A percentile compares a stretch with the other conserved stretches of the same genome.
Evolutionary conservation across 352 stramenopile species (phyloP).

Genomic region (Globisporangium barbulae): DNA sequence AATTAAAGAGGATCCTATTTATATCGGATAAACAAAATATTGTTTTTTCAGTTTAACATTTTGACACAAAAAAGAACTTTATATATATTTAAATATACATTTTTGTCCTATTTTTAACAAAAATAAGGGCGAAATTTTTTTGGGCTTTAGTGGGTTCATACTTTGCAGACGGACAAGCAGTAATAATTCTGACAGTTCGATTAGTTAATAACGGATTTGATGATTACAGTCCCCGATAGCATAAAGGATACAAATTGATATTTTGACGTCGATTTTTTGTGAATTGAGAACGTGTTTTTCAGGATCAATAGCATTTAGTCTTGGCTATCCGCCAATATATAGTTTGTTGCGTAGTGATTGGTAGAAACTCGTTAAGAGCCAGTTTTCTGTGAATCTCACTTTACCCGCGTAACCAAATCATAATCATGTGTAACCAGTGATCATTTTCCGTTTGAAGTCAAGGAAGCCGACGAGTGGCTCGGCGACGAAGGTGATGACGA

Average conservation of each 20-base stretch:
- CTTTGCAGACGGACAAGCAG: too few species aligned
- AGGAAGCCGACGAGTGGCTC: not conserved
- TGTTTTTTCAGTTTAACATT: too few species aligned
- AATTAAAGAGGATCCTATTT: too few species aligned
- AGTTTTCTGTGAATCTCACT: not conserved
- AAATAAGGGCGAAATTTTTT: too few species aligned
- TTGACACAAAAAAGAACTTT: too few species aligned
- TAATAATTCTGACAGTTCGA: too few species aligned
- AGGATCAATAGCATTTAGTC: not conserved
- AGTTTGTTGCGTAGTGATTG: not conserved
- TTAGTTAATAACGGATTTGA: too few species aligned
- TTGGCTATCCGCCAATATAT: not conserved
- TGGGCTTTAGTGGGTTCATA: too few species aligned
- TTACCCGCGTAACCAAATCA: not conserved
- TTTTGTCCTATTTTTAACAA: too few species aligned
- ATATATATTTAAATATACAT: too few species aligned
- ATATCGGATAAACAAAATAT: too few species aligned
- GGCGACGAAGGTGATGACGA: not conserved
- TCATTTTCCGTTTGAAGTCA: not conserved
- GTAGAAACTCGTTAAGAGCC: not conserved
- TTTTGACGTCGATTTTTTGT: not conserved
- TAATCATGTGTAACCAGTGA: not conserved
- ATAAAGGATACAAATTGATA: slow-evolving; percentile 1
- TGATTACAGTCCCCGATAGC: not conserved
- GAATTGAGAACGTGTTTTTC: not conserved